Evolutionary conservation across 106 monocot species (phyloP), one percentile per base, ranked within the genome.

Genomic region (Ottelia alismoides): DNA sequence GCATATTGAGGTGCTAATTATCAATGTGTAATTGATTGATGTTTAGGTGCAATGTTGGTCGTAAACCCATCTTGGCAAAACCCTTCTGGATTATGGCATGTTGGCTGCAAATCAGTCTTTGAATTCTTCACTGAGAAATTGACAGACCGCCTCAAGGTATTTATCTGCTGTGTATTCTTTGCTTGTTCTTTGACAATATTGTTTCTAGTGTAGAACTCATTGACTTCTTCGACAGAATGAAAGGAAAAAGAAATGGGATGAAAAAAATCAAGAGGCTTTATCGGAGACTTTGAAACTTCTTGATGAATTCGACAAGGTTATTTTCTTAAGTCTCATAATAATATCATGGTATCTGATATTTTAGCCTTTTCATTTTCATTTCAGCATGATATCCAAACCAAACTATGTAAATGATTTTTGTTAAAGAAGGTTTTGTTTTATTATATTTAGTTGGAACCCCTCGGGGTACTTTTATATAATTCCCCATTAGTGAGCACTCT

Each of bases 11-110:
- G n/a, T n/a, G n/a, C n/a, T n/a, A n/a, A n/a, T n/a, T n/a, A n/a
- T n/a, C n/a, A n/a, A n/a, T n/a, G n/a, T n/a, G n/a, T n/a, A n/a
- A n/a, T n/a, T n/a, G n/a, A n/a, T n/a, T n/a, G n/a, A n/a, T n/a
- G 6, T 73, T 22, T 31, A 96, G 94, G 94, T 17, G 28, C 58
- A 23, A 70, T 20, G 11, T 62, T 98, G 55, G 14, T 61, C 61
- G 22, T 85, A 17, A 98, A 98, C 72, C 64, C 67, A 40, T 89
- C 85, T 29, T 98, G 96, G 96, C 79, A 72, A 30, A 98, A 98
- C 71, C 96, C 96, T 70, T 85, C 89, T 64, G 74, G 74, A 45
- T 78, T 89, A 60, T 98, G 96, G 96, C 96, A 89, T 89, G 74
- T 98, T 58, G 96, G 96, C 2, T 98, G 68, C 66, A 98, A 98